Conservation (phyloP, 2,329 filamentous ascomycete species). For the Zymoseptoria tritici region DNA sequence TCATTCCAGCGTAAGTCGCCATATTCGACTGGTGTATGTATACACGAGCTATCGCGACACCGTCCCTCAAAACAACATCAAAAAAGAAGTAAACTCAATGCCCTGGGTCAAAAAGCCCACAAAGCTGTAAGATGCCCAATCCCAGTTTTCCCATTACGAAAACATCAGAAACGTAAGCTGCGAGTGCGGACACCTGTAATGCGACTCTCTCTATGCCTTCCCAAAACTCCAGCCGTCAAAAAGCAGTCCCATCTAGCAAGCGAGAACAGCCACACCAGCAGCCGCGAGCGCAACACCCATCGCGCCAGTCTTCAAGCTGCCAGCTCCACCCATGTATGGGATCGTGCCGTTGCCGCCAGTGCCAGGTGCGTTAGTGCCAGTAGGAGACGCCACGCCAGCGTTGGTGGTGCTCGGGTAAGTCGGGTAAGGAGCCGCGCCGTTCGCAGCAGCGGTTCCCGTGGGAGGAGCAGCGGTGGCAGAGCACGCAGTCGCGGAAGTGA, state of each 20-base stretch:
- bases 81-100: neutral
- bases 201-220: neutral
- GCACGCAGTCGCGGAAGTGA: neutral
- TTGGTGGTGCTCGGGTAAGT: neutral
- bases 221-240: neutral
- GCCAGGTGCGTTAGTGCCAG: neutral
- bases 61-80: neutral
- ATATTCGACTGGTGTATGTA: neutral
- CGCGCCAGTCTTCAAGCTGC: constrained; percentile 31
- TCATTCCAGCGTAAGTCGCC: neutral
- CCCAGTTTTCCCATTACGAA: neutral
- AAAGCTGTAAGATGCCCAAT: neutral
- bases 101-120: no score
- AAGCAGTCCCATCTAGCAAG: constrained; percentile 15
- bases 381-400: neutral
- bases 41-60: neutral
- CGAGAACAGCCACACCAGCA: constrained; percentile 36
- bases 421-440: neutral
- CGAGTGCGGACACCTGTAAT: neutral
- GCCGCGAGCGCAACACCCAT: constrained; percentile 34
- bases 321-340: constrained; percentile 14
- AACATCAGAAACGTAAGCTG: neutral
- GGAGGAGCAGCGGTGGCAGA: neutral
- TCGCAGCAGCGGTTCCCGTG: neutral
- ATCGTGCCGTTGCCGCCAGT: neutral